Evolutionary conservation across 768 basidiomycete genomes (phyloP).

Genomic region (Mycena rebaudengoi): DNA sequence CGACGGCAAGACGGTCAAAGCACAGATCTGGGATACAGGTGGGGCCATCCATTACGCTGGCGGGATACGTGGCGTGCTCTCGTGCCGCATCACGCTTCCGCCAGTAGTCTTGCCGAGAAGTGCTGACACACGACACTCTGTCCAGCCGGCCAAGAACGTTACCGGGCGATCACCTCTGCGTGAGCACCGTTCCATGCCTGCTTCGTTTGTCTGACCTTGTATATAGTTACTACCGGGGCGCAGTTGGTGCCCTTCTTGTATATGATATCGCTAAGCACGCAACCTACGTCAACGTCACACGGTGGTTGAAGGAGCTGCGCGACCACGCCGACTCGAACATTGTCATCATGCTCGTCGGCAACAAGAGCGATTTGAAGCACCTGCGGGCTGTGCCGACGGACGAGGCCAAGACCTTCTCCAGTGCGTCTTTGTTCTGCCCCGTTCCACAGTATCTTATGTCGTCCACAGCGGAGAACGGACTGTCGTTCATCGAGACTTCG

Average conservation of each 20-base stretch:
- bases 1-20: conserved; percentile 97
- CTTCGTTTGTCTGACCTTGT: neutral
- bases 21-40: conserved; percentile 99
- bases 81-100: neutral
- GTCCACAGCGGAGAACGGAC: conserved; percentile 80
- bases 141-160: conserved; percentile 94
- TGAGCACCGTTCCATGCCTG: conserved; percentile 45
- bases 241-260: conserved; percentile 90
- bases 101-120: neutral
- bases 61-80: conserved; percentile 7
- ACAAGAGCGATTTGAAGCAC: conserved; percentile 99
- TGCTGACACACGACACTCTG: conserved; percentile 16
- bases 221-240: conserved; percentile 94
- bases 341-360: conserved; percentile 95
- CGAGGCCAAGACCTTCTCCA: conserved; percentile 91
- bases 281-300: conserved; percentile 91
- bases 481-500: conserved; percentile 98
- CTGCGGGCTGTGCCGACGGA: conserved; percentile 96
- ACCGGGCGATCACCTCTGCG: conserved; percentile 98
- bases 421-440: conserved; percentile 54
- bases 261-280: conserved; percentile 96
- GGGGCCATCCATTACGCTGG: conserved; percentile 37
- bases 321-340: conserved; percentile 95
- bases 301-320: conserved; percentile 97
- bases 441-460: neutral